Evolutionary conservation across 169 alveolate species (phyloP), one percentile per base, ranked within the genome.

Genomic region (Cystoisospora suis): DNA sequence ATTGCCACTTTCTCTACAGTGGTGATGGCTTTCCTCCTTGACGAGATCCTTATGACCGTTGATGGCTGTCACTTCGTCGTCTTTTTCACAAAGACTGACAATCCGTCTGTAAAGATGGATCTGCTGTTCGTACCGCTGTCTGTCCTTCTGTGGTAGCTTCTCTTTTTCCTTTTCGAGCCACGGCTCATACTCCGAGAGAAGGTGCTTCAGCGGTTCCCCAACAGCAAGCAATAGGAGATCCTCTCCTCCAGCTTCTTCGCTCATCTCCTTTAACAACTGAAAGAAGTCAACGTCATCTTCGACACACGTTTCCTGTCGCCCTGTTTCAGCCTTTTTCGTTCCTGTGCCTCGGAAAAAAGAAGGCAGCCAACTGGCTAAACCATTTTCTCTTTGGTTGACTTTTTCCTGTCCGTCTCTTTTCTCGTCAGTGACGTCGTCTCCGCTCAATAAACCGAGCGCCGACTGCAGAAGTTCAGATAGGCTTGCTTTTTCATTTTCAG

Each of bases 61-160:
- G 4, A 59, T 17, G 12, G 5, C 34, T n/a, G 45, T 65, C 77
- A 44, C 77, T 3, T 2, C 77, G 1, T 65, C 77, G 3, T 15
- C n/a, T 4, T 12, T 36, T 1, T 17, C 56, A 34, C 83, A 72
- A 46, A 72, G 45, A 34, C 2, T 53, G 15, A 72, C 83, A 29
- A 72, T 46, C 83, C 32, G 83, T 72, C 83, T 32, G 53, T 72
- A 72, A 34, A 72, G 42, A n/a, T 38, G 83, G 20, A 72, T 38
- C 45, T 72, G 83, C 23, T 53, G 3, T 38, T 17, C 27, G 83
- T 40, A 40, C 17, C 47, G 83, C 83, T 23, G 23, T 32, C 83
- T 6, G 34, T 72, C 83, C 1, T 27, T 34, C 32, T 34, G 58
- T 38, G 49, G 9, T 6, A 72, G 83, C 53, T 9, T 34, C n/a